Percentiles rank a stretch among this genome's conserved stretches.
Conservation (phyloP, 1,139 yeast genomes). For the Saccharomyces hybrid region DNA sequence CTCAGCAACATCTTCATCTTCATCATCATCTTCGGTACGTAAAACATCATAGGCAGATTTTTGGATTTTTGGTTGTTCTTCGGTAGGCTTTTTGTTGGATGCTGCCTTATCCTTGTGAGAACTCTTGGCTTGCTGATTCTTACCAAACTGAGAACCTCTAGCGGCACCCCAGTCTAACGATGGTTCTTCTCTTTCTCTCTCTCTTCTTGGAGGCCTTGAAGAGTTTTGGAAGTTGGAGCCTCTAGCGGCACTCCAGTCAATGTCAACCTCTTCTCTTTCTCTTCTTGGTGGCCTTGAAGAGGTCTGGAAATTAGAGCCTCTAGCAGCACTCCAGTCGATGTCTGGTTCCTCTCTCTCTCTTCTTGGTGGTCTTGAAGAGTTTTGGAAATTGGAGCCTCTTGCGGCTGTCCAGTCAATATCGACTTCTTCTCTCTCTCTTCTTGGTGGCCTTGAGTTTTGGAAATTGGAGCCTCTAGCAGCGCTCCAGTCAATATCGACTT, state of each 20-base stretch:
- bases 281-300: conserved; percentile 10
- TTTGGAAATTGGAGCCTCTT: conserved; percentile 33
- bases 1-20: conserved; percentile 32
- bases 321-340: conserved; percentile 40
- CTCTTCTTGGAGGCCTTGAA: conserved; percentile 12
- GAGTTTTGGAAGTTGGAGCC: conserved; percentile 13
- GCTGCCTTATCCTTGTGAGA: conserved; percentile 17
- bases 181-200: conserved; percentile 17
- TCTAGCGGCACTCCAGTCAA: conserved; percentile 24
- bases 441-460: conserved; percentile 11
- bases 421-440: conserved; percentile 35
- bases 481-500: conserved; percentile 42
- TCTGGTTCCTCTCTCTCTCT: conserved; percentile 26
- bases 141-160: conserved; percentile 26
- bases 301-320: conserved; percentile 36
- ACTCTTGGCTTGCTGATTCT: conserved; percentile 16
- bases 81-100: conserved; percentile 19
- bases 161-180: conserved; percentile 41
- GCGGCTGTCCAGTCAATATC: conserved; percentile 57
- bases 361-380: conserved; percentile 27
- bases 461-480: conserved; percentile 31
- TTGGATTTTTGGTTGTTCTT: conserved; percentile 40
- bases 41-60: conserved; percentile 62
- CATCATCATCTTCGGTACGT: conserved; percentile 59
- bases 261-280: background rate